These are phyloP conservation scores for Crithidia bombi DNA, from an alignment of 208 protist genomes.

Conservation along the genomic window DNA sequence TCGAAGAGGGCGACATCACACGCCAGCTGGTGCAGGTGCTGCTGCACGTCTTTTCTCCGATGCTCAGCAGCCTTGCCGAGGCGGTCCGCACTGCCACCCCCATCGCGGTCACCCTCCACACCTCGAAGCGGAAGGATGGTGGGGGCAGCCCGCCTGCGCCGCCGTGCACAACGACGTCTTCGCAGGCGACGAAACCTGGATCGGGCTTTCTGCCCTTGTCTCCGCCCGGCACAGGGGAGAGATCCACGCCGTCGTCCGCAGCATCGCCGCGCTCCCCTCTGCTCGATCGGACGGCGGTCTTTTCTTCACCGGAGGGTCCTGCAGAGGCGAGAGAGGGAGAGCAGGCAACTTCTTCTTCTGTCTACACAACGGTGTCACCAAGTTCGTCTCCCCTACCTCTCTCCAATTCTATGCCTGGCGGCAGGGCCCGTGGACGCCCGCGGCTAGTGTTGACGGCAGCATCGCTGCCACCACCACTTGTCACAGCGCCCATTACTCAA, in stretches of 20 bases:
- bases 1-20: background rate
- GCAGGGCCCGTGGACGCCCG: background rate
- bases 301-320: background rate
- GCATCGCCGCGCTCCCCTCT: background rate
- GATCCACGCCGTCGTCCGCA: background rate
- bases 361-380: too few species aligned
- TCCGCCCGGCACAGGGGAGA: too few species aligned
- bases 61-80: constrained; percentile 20
- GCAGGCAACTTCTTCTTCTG: too few species aligned
- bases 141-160: too few species aligned
- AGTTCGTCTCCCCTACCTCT: background rate
- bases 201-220: too few species aligned
- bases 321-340: too few species aligned
- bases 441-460: background rate
- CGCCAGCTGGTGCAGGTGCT: constrained; percentile 9
- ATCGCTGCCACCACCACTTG: background rate
- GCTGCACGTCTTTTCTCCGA: constrained; percentile 28
- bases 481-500: background rate
- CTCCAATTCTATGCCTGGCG: background rate
- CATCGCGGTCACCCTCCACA: background rate
- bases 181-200: too few species aligned
- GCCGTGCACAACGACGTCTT: too few species aligned
- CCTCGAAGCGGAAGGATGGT: too few species aligned
- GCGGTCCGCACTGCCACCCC: background rate
- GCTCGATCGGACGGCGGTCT: background rate